Evolutionary conservation across 805 yeast genomes (phyloP), one percentile per base, ranked within the genome.

Genomic region (Nakazawaea ishiwadae): DNA sequence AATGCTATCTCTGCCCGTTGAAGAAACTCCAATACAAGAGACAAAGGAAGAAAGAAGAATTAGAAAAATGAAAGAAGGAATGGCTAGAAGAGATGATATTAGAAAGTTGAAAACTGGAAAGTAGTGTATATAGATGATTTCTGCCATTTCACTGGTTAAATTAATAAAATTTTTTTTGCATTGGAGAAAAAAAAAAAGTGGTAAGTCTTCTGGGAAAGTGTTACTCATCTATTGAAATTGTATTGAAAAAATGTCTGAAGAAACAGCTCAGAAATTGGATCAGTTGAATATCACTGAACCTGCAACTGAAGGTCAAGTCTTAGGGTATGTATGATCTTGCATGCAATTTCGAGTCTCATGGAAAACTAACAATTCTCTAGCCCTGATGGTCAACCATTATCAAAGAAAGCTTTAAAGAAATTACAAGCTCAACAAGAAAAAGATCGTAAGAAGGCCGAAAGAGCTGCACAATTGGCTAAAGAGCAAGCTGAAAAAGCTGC

Each of bases 351-450:
- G n/a, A n/a, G n/a, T n/a, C n/a, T n/a, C n/a, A n/a, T n/a, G 11
- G 7, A 4, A 6, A 18, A 24, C 32, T 39, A 38, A 23, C 40
- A n/a, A 6, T 15, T 12, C 17, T 14, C 12, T 24, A 42, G 84
- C 10, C 77, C 77, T 50, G 91, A 84, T 58, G 96, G 96, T 32
- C 80, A 75, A 65, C 96, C 96, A 20, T 68, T 88, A 52, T 83
- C 95, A 44, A 93, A 93, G 67, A 93, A 90, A 62, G 99, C 96
- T 2, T 69, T 93, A 55, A 93, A 93, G 75, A 93, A 93, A 70
- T 75, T 93, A 48, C 93, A 85, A 62, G 91, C 91, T 59, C 96
- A 87, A 65, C 79, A 76, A 59, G 97, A 90, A 66, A 91, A 91
- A 71, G 95, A 83, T 51, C 80, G 75, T 58, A 91, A 90, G 75